phyloP scores from a whole-genome alignment of 2,329 filamentous ascomycete genomes.

The Elsinoe arachidis region DNA sequence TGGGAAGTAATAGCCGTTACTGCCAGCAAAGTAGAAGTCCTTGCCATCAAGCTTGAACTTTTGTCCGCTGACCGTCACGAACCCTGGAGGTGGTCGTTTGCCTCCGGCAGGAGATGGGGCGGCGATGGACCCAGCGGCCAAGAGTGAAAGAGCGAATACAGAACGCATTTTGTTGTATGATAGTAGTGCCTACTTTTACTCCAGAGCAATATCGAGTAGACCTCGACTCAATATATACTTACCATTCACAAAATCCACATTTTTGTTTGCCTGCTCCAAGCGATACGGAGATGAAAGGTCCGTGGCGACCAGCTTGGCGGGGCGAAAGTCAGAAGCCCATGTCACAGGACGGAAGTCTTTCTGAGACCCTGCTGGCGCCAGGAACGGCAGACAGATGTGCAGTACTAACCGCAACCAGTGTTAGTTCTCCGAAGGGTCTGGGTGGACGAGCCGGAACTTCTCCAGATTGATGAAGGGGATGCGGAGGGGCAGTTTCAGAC shows the following conservation, averaged over 20 bases:
- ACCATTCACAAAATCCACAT: not conserved
- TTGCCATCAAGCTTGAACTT: constrained; percentile 48
- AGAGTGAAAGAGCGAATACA: not conserved
- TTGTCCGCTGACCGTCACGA: constrained; percentile 42
- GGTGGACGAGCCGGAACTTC: not conserved
- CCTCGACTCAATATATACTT: not conserved
- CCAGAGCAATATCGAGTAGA: not conserved
- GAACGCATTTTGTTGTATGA: not conserved
- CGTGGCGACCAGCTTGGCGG: constrained; percentile 10
- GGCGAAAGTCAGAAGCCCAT: constrained; percentile 2
- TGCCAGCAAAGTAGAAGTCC: constrained; percentile 49
- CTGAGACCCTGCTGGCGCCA: constrained; percentile 8
- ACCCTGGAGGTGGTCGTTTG: constrained; percentile 27
- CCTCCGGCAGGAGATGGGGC: not conserved
- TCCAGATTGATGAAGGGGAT: not conserved
- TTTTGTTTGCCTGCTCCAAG: constrained; percentile 2
- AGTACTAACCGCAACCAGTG: not conserved
- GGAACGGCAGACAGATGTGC: not conserved
- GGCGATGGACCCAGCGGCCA: not conserved
- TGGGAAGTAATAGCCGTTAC: constrained; percentile 50
- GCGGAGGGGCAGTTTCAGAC: constrained; percentile 8
- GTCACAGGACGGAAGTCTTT: not conserved
- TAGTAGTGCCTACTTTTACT: not conserved
- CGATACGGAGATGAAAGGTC: constrained; percentile 12
- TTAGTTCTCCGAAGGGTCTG: not conserved